phyloP scores from a whole-genome alignment of 495 filamentous ascomycete genomes.

The Penicillium robsamsonii region DNA sequence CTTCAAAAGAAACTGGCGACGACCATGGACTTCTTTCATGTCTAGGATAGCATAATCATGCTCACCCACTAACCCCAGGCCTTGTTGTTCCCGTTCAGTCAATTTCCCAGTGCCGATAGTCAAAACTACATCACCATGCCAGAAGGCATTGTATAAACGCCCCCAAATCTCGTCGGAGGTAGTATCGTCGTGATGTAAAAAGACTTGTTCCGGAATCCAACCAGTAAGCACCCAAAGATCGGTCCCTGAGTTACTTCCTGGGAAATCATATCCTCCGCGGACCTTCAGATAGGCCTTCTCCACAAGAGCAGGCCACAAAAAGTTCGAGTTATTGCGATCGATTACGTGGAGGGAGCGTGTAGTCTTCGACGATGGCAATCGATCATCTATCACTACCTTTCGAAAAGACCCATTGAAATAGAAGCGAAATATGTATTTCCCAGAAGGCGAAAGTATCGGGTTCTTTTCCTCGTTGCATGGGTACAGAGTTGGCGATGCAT shows the following conservation, averaged over 20 bases:
- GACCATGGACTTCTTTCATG: constrained; percentile 62
- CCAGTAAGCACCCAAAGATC: constrained; percentile 88
- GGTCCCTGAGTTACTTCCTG: constrained; percentile 95
- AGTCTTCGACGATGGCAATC: constrained; percentile 76
- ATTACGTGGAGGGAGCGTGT: constrained; percentile 77
- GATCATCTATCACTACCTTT: constrained; percentile 85
- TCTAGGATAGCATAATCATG: constrained; percentile 94
- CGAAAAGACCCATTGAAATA: constrained; percentile 94
- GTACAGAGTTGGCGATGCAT: constrained; percentile 67
- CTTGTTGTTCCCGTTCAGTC: constrained; percentile 66
- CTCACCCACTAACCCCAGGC: constrained; percentile 78
- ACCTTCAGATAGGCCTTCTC: constrained; percentile 99
- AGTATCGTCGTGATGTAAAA: constrained; percentile 78
- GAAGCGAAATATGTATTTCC: constrained; percentile 88
- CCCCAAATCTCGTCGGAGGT: constrained; percentile 74
- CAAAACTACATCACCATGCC: constrained; percentile 76
- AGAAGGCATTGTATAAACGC: constrained; percentile 70
- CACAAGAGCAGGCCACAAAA: constrained; percentile 89
- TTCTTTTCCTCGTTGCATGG: constrained; percentile 59
- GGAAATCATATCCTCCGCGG: constrained; percentile 94
- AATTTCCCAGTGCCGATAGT: constrained; percentile 88
- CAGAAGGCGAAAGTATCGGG: constrained; percentile 65
- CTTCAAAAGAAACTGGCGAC: constrained; percentile 75
- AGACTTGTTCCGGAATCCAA: constrained; percentile 96
- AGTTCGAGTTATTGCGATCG: constrained; percentile 71